Evolutionary conservation across 805 yeast species (phyloP), one percentile per base, ranked within the genome.

Genomic region (Suhomyces vadensis): DNA sequence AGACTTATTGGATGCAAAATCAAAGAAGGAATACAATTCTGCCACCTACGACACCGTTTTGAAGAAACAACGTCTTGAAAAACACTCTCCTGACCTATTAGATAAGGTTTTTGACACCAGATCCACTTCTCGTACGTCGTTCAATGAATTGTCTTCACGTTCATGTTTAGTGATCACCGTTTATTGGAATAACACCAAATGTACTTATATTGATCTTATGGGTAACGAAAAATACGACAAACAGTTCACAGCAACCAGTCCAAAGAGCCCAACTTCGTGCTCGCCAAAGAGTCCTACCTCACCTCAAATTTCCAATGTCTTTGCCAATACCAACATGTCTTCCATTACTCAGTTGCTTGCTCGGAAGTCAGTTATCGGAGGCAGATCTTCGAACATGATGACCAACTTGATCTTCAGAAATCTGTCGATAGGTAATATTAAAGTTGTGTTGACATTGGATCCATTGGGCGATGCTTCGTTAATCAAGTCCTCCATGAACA

Each of bases 131-230:
- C 46, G 51, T n/a, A 59, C 64, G 6, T 37, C 51, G 3, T 49
- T 47, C 36, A 57, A 57, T 29, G 42, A 49, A 3, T 49, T 45
- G 16, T 54, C 64, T 5, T 56, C 61, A 33, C 46, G 65, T 37
- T 57, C 66, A 5, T 60, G 67, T 42, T 44, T 65, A 31, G 49
- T 66, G 4, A 50, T 64, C 10, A 53, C 58, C 8, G 45, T 65
- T 14, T 54, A 51, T 45, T 47, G 49, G 26, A 53, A 50, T 26
- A 49, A 50, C 13, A 48, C 52, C 13, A 47, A 52, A 37, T 45
- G 50, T 7, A 57, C 66, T 2, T 54, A 56, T 29, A 53, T 64
- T 33, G 68, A 65, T 27, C 41, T 63, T 35, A 56, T 58, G 62
- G 69, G 67, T 3, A 57, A 57, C 44, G 70, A 64, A 43, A 57